Percentiles rank a stretch among this genome's conserved stretches.
Conservation (phyloP, 202 grass and related monocot genomes). For the Bolboschoenoplectus hybrid region DNA sequence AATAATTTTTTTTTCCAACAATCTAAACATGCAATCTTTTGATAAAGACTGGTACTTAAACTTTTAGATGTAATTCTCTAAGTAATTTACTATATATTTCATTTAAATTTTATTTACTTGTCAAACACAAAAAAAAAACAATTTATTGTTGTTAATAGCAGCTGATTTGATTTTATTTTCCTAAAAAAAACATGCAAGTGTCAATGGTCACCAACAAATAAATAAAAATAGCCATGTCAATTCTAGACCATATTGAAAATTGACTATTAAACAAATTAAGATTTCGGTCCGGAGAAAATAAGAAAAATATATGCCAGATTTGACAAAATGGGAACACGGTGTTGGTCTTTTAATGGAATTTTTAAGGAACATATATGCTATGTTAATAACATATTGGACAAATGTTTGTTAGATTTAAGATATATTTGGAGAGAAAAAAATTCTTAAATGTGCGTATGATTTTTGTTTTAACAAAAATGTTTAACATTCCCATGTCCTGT, state of each 20-base stretch:
- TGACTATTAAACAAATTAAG: neutral
- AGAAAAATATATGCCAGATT: neutral
- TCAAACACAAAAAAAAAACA: too few species aligned
- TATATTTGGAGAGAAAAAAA: neutral
- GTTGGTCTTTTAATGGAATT: neutral
- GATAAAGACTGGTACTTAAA: too few species aligned
- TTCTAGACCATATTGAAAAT: neutral
- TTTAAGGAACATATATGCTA: neutral
- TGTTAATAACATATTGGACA: neutral
- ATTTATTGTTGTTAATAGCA: neutral
- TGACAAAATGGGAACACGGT: neutral
- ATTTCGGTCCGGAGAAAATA: neutral
- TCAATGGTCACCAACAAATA: neutral
- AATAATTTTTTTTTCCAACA: too few species aligned
- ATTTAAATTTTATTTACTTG: too few species aligned
- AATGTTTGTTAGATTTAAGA: neutral
- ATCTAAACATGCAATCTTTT: too few species aligned
- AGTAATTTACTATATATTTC: too few species aligned
- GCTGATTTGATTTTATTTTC: neutral
- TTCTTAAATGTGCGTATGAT: neutral
- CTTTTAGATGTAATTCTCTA: too few species aligned
- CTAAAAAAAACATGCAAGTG: neutral
- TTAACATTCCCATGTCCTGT: neutral
- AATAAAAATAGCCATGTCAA: neutral
- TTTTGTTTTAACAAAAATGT: neutral